These are phyloP conservation scores for Scolecobasidium constrictum DNA, from an alignment of 2,329 filamentous ascomycete species.

Conservation along the genomic window DNA sequence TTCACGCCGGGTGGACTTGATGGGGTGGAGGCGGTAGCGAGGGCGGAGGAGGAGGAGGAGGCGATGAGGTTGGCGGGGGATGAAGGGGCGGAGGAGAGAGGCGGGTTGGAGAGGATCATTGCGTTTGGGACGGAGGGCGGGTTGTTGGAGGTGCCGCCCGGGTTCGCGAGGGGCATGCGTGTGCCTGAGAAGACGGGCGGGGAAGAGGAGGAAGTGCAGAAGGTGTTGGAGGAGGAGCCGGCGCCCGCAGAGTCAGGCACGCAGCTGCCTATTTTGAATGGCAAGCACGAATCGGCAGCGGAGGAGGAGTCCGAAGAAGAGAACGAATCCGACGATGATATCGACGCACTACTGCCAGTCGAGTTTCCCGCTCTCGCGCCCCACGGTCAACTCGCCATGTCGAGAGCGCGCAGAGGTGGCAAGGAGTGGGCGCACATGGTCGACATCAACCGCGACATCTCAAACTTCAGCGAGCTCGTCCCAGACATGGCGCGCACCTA, in stretches of 20 bases:
- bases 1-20: slow-evolving; percentile 88
- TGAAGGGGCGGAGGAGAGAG: slow-evolving; percentile 27
- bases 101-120: slow-evolving; percentile 71
- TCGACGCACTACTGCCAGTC: slow-evolving; percentile 79
- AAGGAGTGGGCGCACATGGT: slow-evolving; percentile 98
- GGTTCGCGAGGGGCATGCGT: slow-evolving; percentile 67
- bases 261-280: slow-evolving; percentile 17
- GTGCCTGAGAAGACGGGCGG: slow-evolving; percentile 50
- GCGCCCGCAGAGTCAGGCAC: slow-evolving; percentile 6
- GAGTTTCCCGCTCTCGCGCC: slow-evolving; percentile 90
- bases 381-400: slow-evolving; percentile 61
- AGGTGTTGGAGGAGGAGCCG: slow-evolving; percentile 45
- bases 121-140: slow-evolving; percentile 68
- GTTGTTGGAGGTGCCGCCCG: slow-evolving; percentile 71
- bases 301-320: slow-evolving; percentile 36
- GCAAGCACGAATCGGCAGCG: slow-evolving; percentile 20
- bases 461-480: slow-evolving; percentile 88
- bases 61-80: slow-evolving; percentile 26
- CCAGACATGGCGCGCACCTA: slow-evolving; percentile 94
- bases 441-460: slow-evolving; percentile 81
- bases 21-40: slow-evolving; percentile 73
- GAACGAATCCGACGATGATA: slow-evolving; percentile 44
- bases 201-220: slow-evolving; percentile 56
- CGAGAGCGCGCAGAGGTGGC: slow-evolving; percentile 61
- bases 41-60: slow-evolving; percentile 50